Percentiles rank a stretch among this genome's conserved stretches.
Conservation (phyloP, 306 rosid genomes). For the Astragalus membranaceus region DNA sequence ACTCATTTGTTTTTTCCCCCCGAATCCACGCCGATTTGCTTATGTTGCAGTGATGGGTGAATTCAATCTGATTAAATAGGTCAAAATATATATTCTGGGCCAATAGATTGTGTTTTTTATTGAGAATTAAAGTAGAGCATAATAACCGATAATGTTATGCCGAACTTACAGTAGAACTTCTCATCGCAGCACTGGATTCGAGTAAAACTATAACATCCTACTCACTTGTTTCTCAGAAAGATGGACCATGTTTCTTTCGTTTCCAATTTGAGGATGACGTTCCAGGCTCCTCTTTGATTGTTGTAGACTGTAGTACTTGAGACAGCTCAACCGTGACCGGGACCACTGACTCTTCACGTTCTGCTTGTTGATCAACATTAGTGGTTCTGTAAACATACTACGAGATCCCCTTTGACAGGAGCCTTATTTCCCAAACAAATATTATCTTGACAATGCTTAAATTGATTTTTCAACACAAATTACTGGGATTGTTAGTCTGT, state of each 20-base stretch:
- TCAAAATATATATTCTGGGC: background rate
- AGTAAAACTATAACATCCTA: background rate
- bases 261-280: conserved; percentile 26
- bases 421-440: background rate
- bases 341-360: conserved; percentile 13
- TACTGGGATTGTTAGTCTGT: too few relatives aligned
- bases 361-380: conserved; percentile 3
- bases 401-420: background rate
- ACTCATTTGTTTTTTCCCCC: too few relatives aligned
- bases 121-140: too few relatives aligned
- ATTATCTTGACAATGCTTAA: background rate
- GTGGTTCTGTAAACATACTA: background rate
- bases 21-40: too few relatives aligned
- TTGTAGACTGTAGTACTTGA: conserved; percentile 16
- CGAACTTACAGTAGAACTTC: background rate
- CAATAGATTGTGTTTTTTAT: background rate
- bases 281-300: conserved; percentile 19
- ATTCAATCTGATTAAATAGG: background rate
- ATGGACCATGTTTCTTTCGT: conserved; percentile 34
- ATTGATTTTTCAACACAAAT: too few relatives aligned
- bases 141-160: background rate
- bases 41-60: background rate
- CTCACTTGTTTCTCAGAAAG: background rate
- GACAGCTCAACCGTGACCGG: conserved; percentile 9
- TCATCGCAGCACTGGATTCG: background rate